A percentile compares a stretch with the other conserved stretches of the same genome.
phyloP scores from a whole-genome alignment of 176 grass and related monocot species.

The Eremochloa ophiuroides region DNA sequence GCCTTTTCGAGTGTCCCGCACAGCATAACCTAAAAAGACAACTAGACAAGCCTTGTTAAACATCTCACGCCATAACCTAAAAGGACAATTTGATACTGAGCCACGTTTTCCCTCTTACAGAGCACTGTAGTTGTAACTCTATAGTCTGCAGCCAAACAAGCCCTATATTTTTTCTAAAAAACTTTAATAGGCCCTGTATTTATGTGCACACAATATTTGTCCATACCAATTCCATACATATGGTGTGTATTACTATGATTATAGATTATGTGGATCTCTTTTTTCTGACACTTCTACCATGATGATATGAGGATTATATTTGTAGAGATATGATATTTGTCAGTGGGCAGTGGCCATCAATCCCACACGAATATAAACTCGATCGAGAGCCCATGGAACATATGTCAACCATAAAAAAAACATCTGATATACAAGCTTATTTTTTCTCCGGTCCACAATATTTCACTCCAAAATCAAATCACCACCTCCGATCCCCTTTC shows the following conservation, averaged over 20 bases:
- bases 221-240: background rate
- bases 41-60: no score
- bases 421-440: background rate
- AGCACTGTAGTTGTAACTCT: no score
- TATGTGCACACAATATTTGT: background rate
- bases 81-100: no score
- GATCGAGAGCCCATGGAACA: background rate
- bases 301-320: background rate
- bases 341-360: background rate
- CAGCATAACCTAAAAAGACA: background rate
- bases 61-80: no score
- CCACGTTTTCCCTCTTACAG: no score
- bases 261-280: background rate
- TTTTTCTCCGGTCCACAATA: background rate
- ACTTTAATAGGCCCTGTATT: no score
- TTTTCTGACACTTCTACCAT: no score
- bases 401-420: background rate
- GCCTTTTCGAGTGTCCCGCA: background rate
- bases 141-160: no score
- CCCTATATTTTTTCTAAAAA: no score
- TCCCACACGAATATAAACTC: background rate
- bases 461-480: background rate
- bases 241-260: background rate
- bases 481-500: no score
- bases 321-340: background rate